Percentiles rank a stretch among this genome's conserved stretches.
Evolutionary conservation across 2,329 filamentous ascomycete genomes (phyloP).

Genomic region (Ustulina deusta): DNA sequence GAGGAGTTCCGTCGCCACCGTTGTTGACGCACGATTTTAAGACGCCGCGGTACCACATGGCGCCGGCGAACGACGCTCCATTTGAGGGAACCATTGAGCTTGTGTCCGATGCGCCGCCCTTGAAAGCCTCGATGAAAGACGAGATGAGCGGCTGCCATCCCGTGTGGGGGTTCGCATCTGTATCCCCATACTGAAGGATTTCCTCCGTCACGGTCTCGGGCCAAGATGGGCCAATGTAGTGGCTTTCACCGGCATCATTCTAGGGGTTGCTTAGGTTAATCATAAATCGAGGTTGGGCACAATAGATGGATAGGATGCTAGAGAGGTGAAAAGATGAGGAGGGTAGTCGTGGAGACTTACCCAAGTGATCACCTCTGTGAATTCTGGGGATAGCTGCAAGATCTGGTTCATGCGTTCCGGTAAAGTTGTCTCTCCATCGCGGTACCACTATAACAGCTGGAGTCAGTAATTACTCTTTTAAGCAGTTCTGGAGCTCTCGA

Average conservation of each 20-base stretch:
- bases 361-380: slow-evolving; percentile 53
- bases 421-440: slow-evolving; percentile 51
- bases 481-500: no score
- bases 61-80: slow-evolving; percentile 45
- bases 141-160: slow-evolving; percentile 53
- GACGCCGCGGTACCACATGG: slow-evolving; percentile 51
- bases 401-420: slow-evolving; percentile 54
- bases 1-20: slow-evolving; percentile 42
- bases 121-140: slow-evolving; percentile 54
- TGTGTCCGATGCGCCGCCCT: slow-evolving; percentile 41
- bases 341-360: slow-evolving; percentile 29
- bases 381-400: slow-evolving; percentile 50
- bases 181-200: slow-evolving; percentile 50
- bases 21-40: slow-evolving; percentile 35
- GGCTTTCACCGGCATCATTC: slow-evolving; percentile 54
- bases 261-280: slow-evolving; percentile 32
- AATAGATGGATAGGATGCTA: not conserved
- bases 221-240: slow-evolving; percentile 54
- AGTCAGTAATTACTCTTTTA: no score
- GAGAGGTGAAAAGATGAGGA: slow-evolving; percentile 2
- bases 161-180: slow-evolving; percentile 46
- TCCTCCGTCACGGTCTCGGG: slow-evolving; percentile 47
- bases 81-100: slow-evolving; percentile 42
- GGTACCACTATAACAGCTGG: no score
- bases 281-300: not conserved